phyloP scores from a whole-genome alignment of 306 rosid species.

The Carpinus fangiana region DNA sequence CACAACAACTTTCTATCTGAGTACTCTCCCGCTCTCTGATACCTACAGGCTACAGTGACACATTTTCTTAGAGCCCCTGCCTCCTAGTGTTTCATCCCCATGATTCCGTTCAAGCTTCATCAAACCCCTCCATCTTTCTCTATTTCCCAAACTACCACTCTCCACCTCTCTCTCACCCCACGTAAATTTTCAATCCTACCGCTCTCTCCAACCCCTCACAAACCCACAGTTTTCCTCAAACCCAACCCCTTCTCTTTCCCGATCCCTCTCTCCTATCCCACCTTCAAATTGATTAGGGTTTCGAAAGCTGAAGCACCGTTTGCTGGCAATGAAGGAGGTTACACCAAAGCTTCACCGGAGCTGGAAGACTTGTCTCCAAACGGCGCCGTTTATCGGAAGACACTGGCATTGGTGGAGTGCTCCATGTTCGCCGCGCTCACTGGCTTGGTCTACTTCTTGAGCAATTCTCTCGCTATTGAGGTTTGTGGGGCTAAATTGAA shows the following conservation, averaged over 20 bases:
- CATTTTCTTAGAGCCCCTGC: background rate
- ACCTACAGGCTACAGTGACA: background rate
- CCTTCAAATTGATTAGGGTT: slow-evolving; percentile 39
- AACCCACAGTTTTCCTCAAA: slow-evolving; percentile 19
- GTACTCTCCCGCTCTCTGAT: too few relatives aligned
- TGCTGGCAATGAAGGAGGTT: slow-evolving; percentile 35
- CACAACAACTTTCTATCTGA: too few relatives aligned
- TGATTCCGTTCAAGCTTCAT: slow-evolving; percentile 57
- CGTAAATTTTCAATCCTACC: slow-evolving; percentile 23
- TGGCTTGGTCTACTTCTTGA: slow-evolving; percentile 91
- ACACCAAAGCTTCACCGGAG: slow-evolving; percentile 28
- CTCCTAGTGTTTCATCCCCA: slow-evolving; percentile 33
- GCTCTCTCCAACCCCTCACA: slow-evolving; percentile 15
- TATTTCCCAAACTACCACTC: slow-evolving; percentile 41
- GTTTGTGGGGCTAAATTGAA: slow-evolving; percentile 35
- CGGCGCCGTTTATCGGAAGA: slow-evolving; percentile 68
- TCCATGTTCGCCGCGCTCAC: slow-evolving; percentile 97
- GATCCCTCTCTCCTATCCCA: slow-evolving; percentile 20
- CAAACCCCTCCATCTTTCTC: slow-evolving; percentile 31
- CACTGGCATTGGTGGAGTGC: slow-evolving; percentile 91
- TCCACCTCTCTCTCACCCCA: slow-evolving; percentile 25
- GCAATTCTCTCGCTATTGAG: slow-evolving; percentile 92
- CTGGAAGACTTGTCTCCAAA: slow-evolving; percentile 65
- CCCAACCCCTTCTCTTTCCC: slow-evolving; percentile 22
- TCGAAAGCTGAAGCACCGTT: slow-evolving; percentile 32